phyloP scores from a whole-genome alignment of 345 rosid genomes.

The Murraya paniculata region DNA sequence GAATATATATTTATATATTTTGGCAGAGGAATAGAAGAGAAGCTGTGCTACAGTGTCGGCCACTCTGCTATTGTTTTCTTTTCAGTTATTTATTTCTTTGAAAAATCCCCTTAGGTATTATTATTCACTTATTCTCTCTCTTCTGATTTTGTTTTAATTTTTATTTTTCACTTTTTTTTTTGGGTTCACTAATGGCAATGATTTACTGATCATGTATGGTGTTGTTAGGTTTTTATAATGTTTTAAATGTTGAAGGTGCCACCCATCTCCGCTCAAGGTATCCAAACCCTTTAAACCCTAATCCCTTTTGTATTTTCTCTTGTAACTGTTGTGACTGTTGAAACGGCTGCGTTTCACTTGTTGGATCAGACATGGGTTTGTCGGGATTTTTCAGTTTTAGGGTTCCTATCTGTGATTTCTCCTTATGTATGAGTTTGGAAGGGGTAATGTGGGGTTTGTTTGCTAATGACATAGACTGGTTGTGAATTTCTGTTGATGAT shows the following conservation, averaged over 20 bases:
- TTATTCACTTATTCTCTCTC: not conserved
- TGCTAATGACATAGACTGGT: not conserved
- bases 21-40: not conserved
- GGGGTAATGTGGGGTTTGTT: not conserved
- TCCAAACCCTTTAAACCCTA: not conserved
- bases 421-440: not conserved
- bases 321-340: not conserved
- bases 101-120: not conserved
- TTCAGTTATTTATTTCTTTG: not conserved
- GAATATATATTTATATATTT: not conserved
- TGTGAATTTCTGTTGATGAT: not conserved
- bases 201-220: not conserved
- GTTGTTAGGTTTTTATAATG: slow-evolving; percentile 18
- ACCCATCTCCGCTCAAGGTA: slow-evolving; percentile 12
- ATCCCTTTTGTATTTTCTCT: not conserved
- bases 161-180: not conserved
- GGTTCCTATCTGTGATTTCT: not conserved
- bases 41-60: not conserved
- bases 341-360: not conserved
- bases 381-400: not conserved
- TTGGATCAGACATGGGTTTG: not conserved
- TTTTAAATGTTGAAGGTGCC: slow-evolving; percentile 15
- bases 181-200: not conserved
- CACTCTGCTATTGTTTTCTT: not conserved
- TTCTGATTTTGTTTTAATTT: not conserved